These are phyloP conservation scores for Astrocystis sublimbata DNA, from an alignment of 495 filamentous ascomycete genomes.

Conservation along the genomic window DNA sequence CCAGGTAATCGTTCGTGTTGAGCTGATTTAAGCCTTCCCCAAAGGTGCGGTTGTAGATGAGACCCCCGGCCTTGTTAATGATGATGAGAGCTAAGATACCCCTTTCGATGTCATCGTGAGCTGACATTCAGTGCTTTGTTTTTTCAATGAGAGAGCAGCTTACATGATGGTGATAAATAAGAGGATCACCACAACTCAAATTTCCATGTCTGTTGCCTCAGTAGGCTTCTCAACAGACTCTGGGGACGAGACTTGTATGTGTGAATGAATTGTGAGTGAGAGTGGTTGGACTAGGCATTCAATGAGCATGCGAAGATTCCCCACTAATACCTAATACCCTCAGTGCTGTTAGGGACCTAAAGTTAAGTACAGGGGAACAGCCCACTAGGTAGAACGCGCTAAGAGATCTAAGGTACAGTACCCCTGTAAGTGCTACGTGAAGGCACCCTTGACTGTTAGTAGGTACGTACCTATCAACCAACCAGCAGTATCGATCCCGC, in stretches of 20 bases:
- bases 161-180: conserved; percentile 13
- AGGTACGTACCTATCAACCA: neutral
- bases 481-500: neutral
- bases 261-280: too few species aligned
- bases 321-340: conserved; percentile 3
- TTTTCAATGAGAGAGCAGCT: neutral
- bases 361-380: neutral
- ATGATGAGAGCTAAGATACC: conserved; percentile 91
- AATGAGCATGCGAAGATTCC: conserved; percentile 8
- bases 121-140: conserved; percentile 2
- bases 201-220: neutral
- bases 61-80: conserved; percentile 96
- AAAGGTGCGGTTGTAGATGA: conserved; percentile 95
- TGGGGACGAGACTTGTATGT: too few species aligned
- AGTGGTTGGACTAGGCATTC: neutral
- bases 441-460: too few species aligned
- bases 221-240: too few species aligned
- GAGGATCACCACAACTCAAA: neutral
- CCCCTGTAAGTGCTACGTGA: too few species aligned
- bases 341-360: too few species aligned
- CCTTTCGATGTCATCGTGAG: conserved; percentile 52
- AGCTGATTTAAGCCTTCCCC: conserved; percentile 79
- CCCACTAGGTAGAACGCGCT: conserved; percentile 6
- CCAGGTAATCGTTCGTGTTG: conserved; percentile 89
- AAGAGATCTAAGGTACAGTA: too few species aligned